phyloP scores from a whole-genome alignment of 257 asterid genomes.

The Verbena officinalis region DNA sequence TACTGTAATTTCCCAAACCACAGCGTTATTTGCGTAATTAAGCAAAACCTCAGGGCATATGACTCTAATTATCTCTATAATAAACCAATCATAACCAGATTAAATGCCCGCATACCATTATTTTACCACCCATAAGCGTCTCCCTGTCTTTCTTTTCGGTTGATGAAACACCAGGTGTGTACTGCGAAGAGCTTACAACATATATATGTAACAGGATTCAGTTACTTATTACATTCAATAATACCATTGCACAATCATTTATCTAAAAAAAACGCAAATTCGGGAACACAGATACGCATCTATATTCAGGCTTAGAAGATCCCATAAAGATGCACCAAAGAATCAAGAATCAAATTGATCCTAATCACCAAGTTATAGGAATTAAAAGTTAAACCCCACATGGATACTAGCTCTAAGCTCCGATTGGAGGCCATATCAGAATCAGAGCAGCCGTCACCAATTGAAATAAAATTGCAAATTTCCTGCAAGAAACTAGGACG shows the following conservation, averaged over 20 bases:
- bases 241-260: neutral
- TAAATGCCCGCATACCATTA: slow-evolving; percentile 34
- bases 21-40: no score
- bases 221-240: neutral
- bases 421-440: no score
- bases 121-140: slow-evolving; percentile 19
- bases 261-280: neutral
- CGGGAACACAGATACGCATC: no score
- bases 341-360: neutral
- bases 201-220: neutral
- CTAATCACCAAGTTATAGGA: neutral
- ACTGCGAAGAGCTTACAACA: slow-evolving; percentile 26
- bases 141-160: slow-evolving; percentile 33
- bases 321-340: neutral
- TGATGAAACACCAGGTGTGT: slow-evolving; percentile 28
- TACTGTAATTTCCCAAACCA: no score
- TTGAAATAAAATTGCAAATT: neutral
- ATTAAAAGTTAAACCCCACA: neutral
- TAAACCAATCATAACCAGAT: neutral
- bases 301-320: neutral
- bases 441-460: neutral
- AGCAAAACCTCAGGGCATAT: no score
- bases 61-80: no score
- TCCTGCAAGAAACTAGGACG: slow-evolving; percentile 7
- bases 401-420: no score